Percentiles rank a stretch among this genome's conserved stretches.
phyloP scores from a whole-genome alignment of 2,329 filamentous ascomycete species.

The Colletotrichum sp. region DNA sequence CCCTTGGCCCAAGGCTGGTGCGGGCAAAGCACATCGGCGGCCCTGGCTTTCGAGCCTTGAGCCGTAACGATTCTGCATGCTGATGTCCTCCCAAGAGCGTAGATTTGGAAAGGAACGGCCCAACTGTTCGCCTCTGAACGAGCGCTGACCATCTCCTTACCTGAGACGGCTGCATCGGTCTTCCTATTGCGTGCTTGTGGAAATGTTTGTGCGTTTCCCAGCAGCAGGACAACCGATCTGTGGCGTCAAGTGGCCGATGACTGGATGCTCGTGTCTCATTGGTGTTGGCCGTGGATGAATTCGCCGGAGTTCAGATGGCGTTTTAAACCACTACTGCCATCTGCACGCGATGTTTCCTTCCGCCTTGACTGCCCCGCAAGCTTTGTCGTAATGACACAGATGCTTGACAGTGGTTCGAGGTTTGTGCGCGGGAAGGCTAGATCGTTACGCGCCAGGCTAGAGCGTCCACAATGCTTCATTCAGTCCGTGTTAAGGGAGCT shows the following conservation, averaged over 20 bases:
- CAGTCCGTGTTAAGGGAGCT: not conserved
- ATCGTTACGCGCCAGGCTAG: not conserved
- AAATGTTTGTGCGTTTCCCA: not conserved
- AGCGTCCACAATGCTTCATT: not conserved
- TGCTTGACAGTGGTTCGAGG: not conserved
- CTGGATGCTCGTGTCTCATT: not conserved
- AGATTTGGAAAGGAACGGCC: not conserved
- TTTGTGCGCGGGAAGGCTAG: not conserved
- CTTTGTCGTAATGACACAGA: not conserved
- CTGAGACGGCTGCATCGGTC: not conserved
- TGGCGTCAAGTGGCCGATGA: not conserved
- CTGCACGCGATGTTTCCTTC: not conserved
- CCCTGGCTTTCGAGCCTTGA: not conserved
- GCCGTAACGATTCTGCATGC: not conserved
- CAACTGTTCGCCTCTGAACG: not conserved
- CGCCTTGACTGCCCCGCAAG: not conserved
- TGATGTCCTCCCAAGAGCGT: not conserved
- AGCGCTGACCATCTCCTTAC: not conserved
- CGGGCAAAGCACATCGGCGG: not conserved
- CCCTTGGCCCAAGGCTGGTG: not conserved
- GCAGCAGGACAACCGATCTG: not conserved
- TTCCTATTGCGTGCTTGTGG: not conserved
- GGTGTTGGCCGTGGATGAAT: not conserved
- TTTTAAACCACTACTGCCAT: not conserved
- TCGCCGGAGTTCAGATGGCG: slow-evolving; percentile 11